Conservation (phyloP, 805 yeast genomes). For the Cyberlindnera maclurae region DNA sequence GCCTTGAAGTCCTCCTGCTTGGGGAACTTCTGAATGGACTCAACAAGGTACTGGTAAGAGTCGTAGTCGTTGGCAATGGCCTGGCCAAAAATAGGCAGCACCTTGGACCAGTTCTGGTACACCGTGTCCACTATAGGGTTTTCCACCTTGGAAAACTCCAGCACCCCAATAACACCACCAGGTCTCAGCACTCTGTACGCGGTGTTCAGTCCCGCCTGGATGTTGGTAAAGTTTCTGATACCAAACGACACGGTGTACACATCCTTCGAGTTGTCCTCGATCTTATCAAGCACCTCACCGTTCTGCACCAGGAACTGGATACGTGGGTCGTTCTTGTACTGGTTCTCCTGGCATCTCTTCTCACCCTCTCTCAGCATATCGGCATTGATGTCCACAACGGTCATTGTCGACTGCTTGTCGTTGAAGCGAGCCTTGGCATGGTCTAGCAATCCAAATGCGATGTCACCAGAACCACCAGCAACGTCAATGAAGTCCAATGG, state of each 20-base stretch:
- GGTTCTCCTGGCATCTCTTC: slow-evolving; percentile 57
- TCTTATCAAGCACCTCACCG: slow-evolving; percentile 81
- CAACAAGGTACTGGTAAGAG: slow-evolving; percentile 93
- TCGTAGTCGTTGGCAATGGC: slow-evolving; percentile 92
- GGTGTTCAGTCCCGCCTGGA: slow-evolving; percentile 89
- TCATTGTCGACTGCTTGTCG: slow-evolving; percentile 74
- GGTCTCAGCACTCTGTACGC: slow-evolving; percentile 95
- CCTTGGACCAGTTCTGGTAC: slow-evolving; percentile 83
- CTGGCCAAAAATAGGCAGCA: slow-evolving; percentile 92
- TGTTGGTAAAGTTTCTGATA: slow-evolving; percentile 90
- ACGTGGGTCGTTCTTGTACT: slow-evolving; percentile 45
- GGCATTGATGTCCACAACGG: slow-evolving; percentile 88
- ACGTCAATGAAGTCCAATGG: slow-evolving; percentile 90
- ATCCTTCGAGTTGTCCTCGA: slow-evolving; percentile 84
- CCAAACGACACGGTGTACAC: slow-evolving; percentile 96
- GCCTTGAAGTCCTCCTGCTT: slow-evolving; percentile 81
- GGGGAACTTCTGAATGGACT: slow-evolving; percentile 88
- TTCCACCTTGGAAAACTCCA: slow-evolving; percentile 90
- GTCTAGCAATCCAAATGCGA: slow-evolving; percentile 90
- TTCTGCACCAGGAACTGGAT: slow-evolving; percentile 82
- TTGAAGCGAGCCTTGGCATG: slow-evolving; percentile 77
- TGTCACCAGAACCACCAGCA: slow-evolving; percentile 98
- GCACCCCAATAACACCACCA: slow-evolving; percentile 95
- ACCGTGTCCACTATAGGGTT: slow-evolving; percentile 66
- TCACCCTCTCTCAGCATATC: slow-evolving; percentile 95